A percentile compares a stretch with the other conserved stretches of the same genome.
Conservation (phyloP, 2,329 filamentous ascomycete genomes). For the Nigrospora sphaerica region DNA sequence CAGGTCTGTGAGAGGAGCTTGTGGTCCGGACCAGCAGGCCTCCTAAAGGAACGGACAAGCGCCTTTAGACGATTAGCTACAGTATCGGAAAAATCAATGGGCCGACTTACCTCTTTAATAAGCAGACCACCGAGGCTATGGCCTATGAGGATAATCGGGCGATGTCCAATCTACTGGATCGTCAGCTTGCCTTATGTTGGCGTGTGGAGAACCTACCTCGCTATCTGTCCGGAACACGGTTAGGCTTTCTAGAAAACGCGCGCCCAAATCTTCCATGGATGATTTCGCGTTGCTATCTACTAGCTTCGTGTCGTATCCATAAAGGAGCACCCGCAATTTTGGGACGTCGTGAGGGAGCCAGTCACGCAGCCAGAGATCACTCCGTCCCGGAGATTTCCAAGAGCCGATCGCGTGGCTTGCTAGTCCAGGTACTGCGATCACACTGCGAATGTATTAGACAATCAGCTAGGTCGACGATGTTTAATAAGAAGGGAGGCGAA, state of each 20-base stretch:
- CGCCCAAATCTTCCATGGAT: conserved; percentile 11
- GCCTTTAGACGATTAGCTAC: conserved; percentile 3
- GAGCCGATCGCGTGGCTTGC: conserved; percentile 19
- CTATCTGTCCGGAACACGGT: conserved; percentile 7
- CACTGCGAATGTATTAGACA: conserved; percentile 5
- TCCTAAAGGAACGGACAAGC: conserved; percentile 7
- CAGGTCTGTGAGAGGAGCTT: conserved; percentile 9
- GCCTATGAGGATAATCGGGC: conserved; percentile 15
- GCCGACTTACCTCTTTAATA: conserved; percentile 15
- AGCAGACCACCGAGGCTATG: conserved; percentile 19
- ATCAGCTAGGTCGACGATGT: conserved; percentile 1
- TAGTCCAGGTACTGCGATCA: conserved; percentile 21
- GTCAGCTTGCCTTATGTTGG: background rate
- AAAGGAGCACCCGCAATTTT: conserved; percentile 16
- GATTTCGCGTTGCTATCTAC: conserved; percentile 11
- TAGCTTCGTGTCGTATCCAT: conserved; percentile 21
- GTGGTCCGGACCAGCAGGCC: background rate
- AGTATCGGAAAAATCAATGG: no score
- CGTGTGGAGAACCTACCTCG: conserved; percentile 3
- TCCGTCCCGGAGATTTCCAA: conserved; percentile 16
- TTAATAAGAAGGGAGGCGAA: background rate
- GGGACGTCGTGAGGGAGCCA: conserved; percentile 15
- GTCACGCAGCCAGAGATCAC: conserved; percentile 21
- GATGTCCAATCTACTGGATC: conserved; percentile 4
- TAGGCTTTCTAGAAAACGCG: conserved; percentile 7